Conservation (phyloP, 2,329 filamentous ascomycete species). For the Nigrospora sphaerica region DNA sequence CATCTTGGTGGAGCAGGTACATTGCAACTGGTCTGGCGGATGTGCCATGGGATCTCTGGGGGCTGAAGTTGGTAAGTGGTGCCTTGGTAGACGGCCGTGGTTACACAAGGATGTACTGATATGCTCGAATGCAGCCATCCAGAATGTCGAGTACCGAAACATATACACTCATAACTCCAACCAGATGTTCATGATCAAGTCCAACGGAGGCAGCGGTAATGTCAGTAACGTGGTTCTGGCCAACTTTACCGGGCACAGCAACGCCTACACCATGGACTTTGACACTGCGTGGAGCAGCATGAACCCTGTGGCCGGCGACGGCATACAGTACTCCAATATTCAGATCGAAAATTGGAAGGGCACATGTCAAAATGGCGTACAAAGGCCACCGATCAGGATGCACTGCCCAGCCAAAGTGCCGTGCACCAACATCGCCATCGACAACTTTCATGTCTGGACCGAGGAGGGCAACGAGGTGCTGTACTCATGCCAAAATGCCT, state of each 20-base stretch:
- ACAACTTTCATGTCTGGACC: constrained; percentile 46
- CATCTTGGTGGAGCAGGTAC: constrained; percentile 51
- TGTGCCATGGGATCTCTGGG: constrained; percentile 51
- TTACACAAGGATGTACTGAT: background rate
- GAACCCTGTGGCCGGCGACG: constrained; percentile 32
- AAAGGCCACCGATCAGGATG: constrained; percentile 46
- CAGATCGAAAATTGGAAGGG: constrained; percentile 50
- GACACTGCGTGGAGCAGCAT: constrained; percentile 45
- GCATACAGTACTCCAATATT: constrained; percentile 45
- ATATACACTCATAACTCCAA: constrained; percentile 53
- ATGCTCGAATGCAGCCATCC: constrained; percentile 29
- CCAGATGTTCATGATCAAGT: constrained; percentile 59
- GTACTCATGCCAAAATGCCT: background rate
- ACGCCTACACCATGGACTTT: constrained; percentile 50
- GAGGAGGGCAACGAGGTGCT: constrained; percentile 26
- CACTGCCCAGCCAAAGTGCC: constrained; percentile 41
- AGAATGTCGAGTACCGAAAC: constrained; percentile 46
- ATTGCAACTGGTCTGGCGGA: constrained; percentile 54
- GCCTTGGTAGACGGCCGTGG: background rate
- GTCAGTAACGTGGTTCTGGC: constrained; percentile 43
- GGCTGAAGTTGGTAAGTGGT: constrained; percentile 24
- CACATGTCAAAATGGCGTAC: constrained; percentile 37
- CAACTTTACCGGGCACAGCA: constrained; percentile 54
- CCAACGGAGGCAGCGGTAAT: constrained; percentile 47
- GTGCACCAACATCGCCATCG: constrained; percentile 43